Conservation (phyloP, 495 filamentous ascomycete species). For the Penicillium roqueforti region DNA sequence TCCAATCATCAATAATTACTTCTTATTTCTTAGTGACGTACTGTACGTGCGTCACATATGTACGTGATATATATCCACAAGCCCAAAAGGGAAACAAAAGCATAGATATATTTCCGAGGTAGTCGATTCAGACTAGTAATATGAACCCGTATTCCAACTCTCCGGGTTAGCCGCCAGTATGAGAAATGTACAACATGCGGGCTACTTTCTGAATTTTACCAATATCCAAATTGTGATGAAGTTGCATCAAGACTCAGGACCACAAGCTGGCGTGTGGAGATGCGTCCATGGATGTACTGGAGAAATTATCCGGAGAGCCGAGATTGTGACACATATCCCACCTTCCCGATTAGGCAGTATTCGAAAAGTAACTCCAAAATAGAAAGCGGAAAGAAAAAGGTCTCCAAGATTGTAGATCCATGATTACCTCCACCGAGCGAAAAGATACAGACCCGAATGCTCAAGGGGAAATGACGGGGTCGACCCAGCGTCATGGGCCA, state of each 20-base stretch:
- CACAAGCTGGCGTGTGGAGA: background rate
- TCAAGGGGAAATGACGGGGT: background rate
- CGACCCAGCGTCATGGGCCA: background rate
- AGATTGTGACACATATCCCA: background rate
- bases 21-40: too few species aligned
- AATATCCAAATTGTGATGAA: background rate
- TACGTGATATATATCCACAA: too few species aligned
- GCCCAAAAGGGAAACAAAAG: too few species aligned
- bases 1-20: too few species aligned
- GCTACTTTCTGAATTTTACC: background rate
- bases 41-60: too few species aligned
- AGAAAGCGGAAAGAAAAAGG: background rate
- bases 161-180: background rate
- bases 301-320: background rate
- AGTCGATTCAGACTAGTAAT: background rate
- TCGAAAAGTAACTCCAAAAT: background rate
- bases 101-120: background rate
- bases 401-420: background rate
- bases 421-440: background rate
- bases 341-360: slow-evolving; percentile 16
- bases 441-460: too few species aligned
- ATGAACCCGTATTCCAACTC: background rate
- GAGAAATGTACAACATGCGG: too few species aligned
- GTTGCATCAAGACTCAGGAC: background rate
- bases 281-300: background rate